Conservation (phyloP, 352 stramenopile genomes). For the Phytophthora brassicae region DNA sequence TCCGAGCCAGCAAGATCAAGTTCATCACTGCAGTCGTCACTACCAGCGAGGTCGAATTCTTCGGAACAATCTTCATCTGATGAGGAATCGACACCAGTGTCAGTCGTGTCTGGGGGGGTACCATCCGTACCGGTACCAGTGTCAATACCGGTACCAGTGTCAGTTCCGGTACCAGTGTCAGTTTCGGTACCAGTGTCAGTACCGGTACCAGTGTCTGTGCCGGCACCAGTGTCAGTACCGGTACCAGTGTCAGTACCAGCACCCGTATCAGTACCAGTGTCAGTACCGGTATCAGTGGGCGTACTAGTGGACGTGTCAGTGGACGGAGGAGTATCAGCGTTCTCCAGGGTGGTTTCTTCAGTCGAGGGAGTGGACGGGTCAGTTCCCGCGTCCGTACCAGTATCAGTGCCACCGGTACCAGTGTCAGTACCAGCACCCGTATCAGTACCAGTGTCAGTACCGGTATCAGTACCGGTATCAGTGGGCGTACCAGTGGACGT, state of each 20-base stretch:
- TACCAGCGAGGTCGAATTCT: constrained; percentile 20
- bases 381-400: background rate
- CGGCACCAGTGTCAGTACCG: background rate
- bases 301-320: constrained; percentile 17
- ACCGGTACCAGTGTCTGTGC: no score
- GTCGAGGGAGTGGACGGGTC: background rate
- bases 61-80: constrained; percentile 15
- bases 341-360: no score
- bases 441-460: no score
- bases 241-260: background rate
- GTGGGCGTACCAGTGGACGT: background rate
- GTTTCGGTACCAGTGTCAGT: no score
- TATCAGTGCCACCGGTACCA: no score
- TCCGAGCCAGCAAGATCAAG: constrained; percentile 20
- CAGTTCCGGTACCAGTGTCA: no score
- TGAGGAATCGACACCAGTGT: constrained; percentile 13
- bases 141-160: no score
- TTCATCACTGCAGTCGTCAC: constrained; percentile 26
- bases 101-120: constrained; percentile 13
- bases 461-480: no score
- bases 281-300: no score
- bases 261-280: no score
- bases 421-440: no score
- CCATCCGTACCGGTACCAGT: background rate
- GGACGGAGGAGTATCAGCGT: no score